phyloP scores from a whole-genome alignment of 1,284 basidiomycete genomes.

The Pseudozyma pruni region DNA sequence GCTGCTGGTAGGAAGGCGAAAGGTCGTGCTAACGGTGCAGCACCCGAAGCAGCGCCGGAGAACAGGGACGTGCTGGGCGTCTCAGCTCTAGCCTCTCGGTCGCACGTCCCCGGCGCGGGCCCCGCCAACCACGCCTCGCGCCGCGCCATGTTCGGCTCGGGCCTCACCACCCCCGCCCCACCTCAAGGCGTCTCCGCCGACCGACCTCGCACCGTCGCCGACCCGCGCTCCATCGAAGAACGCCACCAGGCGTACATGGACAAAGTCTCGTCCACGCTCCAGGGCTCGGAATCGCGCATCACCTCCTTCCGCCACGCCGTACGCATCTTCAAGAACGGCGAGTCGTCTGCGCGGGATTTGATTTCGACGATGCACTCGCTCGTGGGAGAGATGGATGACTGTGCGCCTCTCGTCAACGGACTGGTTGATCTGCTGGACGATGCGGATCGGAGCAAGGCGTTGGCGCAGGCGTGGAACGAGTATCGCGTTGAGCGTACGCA shows the following conservation, averaged over 20 bases:
- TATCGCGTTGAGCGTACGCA: constrained; percentile 81
- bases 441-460: constrained; percentile 81
- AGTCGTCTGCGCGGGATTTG: constrained; percentile 83
- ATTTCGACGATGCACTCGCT: constrained; percentile 88
- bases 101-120: constrained; percentile 68
- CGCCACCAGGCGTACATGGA: constrained; percentile 78
- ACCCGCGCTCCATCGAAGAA: constrained; percentile 70
- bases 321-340: constrained; percentile 80
- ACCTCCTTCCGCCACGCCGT: constrained; percentile 83
- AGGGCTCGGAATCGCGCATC: constrained; percentile 76
- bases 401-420: constrained; percentile 77
- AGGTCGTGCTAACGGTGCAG: constrained; percentile 5
- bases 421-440: constrained; percentile 72
- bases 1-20: constrained; percentile 24
- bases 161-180: constrained; percentile 31
- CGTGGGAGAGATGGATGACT: constrained; percentile 72
- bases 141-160: constrained; percentile 44
- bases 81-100: constrained; percentile 58
- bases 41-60: constrained; percentile 2
- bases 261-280: constrained; percentile 76
- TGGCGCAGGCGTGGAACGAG: constrained; percentile 82
- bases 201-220: constrained; percentile 70
- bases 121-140: constrained; percentile 49
- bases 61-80: constrained; percentile 37
- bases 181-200: constrained; percentile 35